Percentiles rank a stretch among this genome's conserved stretches.
Evolutionary conservation across 2,329 filamentous ascomycete genomes (phyloP).

Genomic region (Lomentospora prolificans): DNA sequence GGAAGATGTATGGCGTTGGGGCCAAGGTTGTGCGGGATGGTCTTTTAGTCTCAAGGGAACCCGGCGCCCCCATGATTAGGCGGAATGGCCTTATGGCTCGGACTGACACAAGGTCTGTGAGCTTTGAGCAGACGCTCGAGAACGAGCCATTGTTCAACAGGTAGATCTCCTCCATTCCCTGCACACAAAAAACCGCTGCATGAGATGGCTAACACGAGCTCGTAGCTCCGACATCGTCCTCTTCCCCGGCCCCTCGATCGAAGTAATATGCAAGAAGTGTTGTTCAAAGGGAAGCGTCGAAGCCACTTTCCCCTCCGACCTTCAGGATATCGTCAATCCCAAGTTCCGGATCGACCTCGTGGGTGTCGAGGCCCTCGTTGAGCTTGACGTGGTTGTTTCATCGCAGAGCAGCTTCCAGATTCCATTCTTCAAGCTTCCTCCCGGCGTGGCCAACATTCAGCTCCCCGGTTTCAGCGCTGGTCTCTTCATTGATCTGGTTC

Average conservation of each 20-base stretch:
- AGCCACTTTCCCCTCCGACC: constrained; percentile 8
- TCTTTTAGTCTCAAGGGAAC: background rate
- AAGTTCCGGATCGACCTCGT: constrained; percentile 8
- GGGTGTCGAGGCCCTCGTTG: constrained; percentile 2
- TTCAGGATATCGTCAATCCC: constrained; percentile 7
- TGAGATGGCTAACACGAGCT: too few species aligned
- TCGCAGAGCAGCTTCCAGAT: background rate
- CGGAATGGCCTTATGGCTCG: constrained; percentile 7
- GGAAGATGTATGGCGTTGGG: background rate
- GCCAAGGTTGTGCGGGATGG: background rate
- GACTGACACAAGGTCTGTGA: constrained; percentile 2
- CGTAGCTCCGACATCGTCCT: constrained; percentile 1
- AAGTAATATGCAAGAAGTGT: constrained; percentile 6
- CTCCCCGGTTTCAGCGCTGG: constrained; percentile 4
- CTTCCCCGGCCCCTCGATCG: constrained; percentile 5
- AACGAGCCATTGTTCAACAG: constrained; percentile 9
- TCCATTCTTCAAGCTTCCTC: constrained; percentile 1
- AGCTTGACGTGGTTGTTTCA: constrained; percentile 6
- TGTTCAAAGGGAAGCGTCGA: constrained; percentile 6
- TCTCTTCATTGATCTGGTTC: constrained; percentile 8
- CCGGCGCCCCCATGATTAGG: constrained; percentile 8
- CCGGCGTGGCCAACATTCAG: constrained; percentile 1
- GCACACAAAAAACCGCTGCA: too few species aligned
- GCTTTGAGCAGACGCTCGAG: constrained; percentile 7
- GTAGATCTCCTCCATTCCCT: too few species aligned